Evolutionary conservation across 371 early-diverging fungal genomes (phyloP).

Genomic region (Sporodiniella umbellata): DNA sequence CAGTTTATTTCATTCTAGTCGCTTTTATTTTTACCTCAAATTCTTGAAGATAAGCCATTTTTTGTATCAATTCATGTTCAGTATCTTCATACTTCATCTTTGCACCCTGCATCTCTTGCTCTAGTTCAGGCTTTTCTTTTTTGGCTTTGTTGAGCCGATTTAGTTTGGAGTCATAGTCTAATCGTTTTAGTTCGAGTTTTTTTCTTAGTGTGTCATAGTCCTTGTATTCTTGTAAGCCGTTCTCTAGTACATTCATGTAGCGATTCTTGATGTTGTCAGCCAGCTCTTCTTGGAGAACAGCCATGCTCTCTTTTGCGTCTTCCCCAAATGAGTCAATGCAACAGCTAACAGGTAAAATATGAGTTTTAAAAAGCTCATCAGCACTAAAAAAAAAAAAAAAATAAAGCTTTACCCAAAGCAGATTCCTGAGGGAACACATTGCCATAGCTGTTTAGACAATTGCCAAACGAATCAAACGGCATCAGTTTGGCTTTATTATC

Average conservation of each 20-base stretch:
- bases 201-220: conserved; percentile 67
- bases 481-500: conserved; percentile 57
- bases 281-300: conserved; percentile 56
- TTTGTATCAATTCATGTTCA: conserved; percentile 60
- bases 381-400: not conserved
- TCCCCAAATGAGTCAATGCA: conserved; percentile 58
- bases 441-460: conserved; percentile 59
- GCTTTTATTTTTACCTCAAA: conserved; percentile 50
- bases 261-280: conserved; percentile 37
- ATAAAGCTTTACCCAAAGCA: conserved; percentile 48
- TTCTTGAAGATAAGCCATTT: conserved; percentile 69
- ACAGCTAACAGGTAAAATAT: conserved; percentile 26
- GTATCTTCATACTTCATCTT: conserved; percentile 92
- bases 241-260: conserved; percentile 47
- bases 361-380: not conserved
- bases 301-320: conserved; percentile 63
- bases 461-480: conserved; percentile 62
- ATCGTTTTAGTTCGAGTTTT: conserved; percentile 83
- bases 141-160: conserved; percentile 81
- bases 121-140: conserved; percentile 64
- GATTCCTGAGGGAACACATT: conserved; percentile 56
- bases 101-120: conserved; percentile 81
- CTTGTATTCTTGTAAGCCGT: conserved; percentile 56
- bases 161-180: conserved; percentile 92
- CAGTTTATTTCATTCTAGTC: not conserved